These are phyloP conservation scores for Plectosphaerella plurivora DNA, from an alignment of 2,329 filamentous ascomycete species.

Conservation along the genomic window DNA sequence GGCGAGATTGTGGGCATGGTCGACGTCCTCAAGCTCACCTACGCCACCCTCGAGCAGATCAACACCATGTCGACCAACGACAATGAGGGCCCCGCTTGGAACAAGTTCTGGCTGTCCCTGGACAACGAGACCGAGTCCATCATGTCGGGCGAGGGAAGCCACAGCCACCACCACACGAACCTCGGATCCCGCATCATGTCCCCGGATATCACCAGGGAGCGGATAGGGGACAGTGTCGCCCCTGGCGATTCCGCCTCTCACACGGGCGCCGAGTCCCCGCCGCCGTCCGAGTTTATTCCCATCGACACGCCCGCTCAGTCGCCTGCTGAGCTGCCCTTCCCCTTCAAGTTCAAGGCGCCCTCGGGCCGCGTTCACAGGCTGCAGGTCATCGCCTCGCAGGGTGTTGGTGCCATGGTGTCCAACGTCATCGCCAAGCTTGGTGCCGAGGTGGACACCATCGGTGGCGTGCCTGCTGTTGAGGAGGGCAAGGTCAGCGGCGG, in stretches of 20 bases:
- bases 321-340: slow-evolving; percentile 73
- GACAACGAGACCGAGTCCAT: slow-evolving; percentile 93
- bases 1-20: slow-evolving; percentile 99
- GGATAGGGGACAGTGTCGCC: slow-evolving; percentile 74
- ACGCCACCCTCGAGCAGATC: slow-evolving; percentile 95
- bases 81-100: slow-evolving; percentile 95
- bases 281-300: slow-evolving; percentile 56
- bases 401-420: slow-evolving; percentile 72
- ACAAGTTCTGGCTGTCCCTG: slow-evolving; percentile 98
- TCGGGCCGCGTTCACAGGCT: slow-evolving; percentile 90
- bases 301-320: slow-evolving; percentile 47
- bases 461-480: slow-evolving; percentile 72
- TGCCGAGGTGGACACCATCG: slow-evolving; percentile 74
- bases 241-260: slow-evolving; percentile 95
- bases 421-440: slow-evolving; percentile 83
- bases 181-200: slow-evolving; percentile 73
- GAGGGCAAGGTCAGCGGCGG: slow-evolving; percentile 76
- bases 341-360: slow-evolving; percentile 99
- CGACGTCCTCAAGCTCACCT: slow-evolving; percentile 95
- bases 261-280: slow-evolving; percentile 73
- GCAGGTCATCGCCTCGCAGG: slow-evolving; percentile 76
- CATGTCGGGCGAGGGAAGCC: slow-evolving; percentile 85
- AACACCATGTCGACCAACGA: slow-evolving; percentile 90
- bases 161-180: slow-evolving; percentile 61
- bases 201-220: slow-evolving; percentile 69